Evolutionary conservation across 148 eudicot genomes (phyloP).

Genomic region (Chenopodium quinoa): DNA sequence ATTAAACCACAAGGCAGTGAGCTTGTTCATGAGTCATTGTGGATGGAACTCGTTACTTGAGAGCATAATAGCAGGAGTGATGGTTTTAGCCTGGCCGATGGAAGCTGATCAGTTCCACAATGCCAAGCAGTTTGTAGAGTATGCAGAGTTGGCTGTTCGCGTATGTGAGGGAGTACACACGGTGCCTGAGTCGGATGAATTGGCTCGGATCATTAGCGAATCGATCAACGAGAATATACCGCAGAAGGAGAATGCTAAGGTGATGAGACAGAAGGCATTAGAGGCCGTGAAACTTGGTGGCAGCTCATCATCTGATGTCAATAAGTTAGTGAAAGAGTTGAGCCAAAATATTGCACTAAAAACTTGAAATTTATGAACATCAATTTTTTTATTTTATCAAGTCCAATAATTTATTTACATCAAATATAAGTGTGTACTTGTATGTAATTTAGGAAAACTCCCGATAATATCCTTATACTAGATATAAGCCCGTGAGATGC

Average conservation of each 20-base stretch:
- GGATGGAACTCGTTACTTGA: slow-evolving; percentile 59
- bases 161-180: slow-evolving; percentile 35
- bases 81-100: slow-evolving; percentile 65
- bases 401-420: too few relatives aligned
- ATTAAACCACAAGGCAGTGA: slow-evolving; percentile 52
- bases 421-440: too few relatives aligned
- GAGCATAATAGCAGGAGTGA: slow-evolving; percentile 47
- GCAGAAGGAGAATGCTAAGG: slow-evolving; percentile 38
- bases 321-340: slow-evolving; percentile 38
- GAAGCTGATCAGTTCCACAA: slow-evolving; percentile 54
- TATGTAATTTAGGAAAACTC: too few relatives aligned
- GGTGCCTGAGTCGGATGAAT: slow-evolving; percentile 45
- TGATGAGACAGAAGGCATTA: slow-evolving; percentile 38
- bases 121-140: slow-evolving; percentile 51
- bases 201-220: slow-evolving; percentile 38
- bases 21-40: slow-evolving; percentile 36
- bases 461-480: too few relatives aligned
- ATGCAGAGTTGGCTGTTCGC: slow-evolving; percentile 37
- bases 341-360: too few relatives aligned
- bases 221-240: slow-evolving; percentile 27
- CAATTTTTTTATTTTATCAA: too few relatives aligned
- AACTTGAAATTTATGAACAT: too few relatives aligned
- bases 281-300: slow-evolving; percentile 40
- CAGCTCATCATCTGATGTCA: slow-evolving; percentile 39
- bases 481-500: too few relatives aligned